Base-by-base conservation (phyloP, 2,329 filamentous ascomycete genomes). In the Incumbomyces delicatus region DNA sequence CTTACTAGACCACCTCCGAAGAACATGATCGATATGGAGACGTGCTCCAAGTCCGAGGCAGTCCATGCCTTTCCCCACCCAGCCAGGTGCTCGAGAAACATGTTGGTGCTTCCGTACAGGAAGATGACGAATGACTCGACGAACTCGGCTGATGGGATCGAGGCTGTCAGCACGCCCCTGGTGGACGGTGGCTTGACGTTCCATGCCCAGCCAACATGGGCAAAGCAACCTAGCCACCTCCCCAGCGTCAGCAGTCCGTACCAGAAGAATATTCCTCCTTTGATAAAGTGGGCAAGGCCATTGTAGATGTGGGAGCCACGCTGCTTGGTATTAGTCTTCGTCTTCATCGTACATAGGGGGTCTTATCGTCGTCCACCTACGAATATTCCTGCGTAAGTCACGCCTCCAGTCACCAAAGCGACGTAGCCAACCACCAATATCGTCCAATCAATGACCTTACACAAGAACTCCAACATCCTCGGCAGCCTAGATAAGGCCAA, bases 241-340 rank as follows among this genome's bases (percentile, higher is more conserved):
- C 87, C 88, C 3, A 96, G 73, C 0, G 86, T 94, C 50, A 95
- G 68, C 16, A 95, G 67, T 8, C 90, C 90, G 53, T 94, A 86
- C 81, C 87, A 92, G 68, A 95, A 87, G 71, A 96, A 96, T 46
- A 95, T 84, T 3, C 86, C 86, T 38, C 90, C 90, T 63, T 96
- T 96, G 63, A 95, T 81, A 70, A 87, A 95, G 61, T 96, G 90
- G 6, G 90, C 90, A 36, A 95, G 73, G 2, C 90, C 88, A 56
- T 81, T 89, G 70, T 90, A 94, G 48, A 95, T 70, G 2, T 72
- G 72, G 16, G 64, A 63, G 4, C 77, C 76, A 74, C 89, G 85
- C 22, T 27, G 22, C 8, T 4, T 8, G 22, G 22, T 27, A 27
- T 27, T 27, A 27, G 22, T 27, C 22, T 27, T 27, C 22, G 22